Conservation (phyloP, 768 basidiomycete genomes). For the Auriscalpium microsporum region DNA sequence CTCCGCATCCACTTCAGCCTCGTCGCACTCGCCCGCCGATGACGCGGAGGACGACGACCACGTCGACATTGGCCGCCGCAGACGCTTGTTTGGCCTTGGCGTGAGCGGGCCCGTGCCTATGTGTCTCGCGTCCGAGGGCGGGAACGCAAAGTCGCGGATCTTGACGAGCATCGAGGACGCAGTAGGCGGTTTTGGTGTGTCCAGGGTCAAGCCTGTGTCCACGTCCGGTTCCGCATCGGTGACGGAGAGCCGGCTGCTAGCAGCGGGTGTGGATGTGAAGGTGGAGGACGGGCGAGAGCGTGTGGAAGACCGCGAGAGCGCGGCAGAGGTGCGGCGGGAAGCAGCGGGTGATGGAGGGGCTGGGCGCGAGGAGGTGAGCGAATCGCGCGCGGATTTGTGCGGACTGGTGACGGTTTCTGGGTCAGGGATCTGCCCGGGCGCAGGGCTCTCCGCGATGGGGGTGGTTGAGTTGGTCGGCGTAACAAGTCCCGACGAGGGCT, state of each 20-base stretch:
- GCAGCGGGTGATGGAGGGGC: constrained; percentile 53
- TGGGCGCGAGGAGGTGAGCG: constrained; percentile 42
- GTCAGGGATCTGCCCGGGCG: constrained; percentile 9
- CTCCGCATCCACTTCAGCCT: constrained; percentile 22
- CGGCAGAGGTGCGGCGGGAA: constrained; percentile 36
- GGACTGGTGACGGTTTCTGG: constrained; percentile 25
- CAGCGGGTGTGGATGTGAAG: constrained; percentile 28
- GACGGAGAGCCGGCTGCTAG: background rate
- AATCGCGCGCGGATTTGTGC: constrained; percentile 17
- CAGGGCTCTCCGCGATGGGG: constrained; percentile 3
- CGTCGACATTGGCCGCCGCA: constrained; percentile 20
- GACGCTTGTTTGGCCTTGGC: constrained; percentile 30
- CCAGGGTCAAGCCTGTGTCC: constrained; percentile 6
- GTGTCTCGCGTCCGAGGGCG: constrained; percentile 35
- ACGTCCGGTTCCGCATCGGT: constrained; percentile 5
- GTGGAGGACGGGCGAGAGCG: constrained; percentile 29
- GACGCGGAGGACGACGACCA: constrained; percentile 19
- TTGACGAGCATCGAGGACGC: constrained; percentile 25
- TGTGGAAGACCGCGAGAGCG: constrained; percentile 28
- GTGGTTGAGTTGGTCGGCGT: background rate
- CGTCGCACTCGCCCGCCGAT: constrained; percentile 16
- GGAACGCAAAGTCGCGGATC: constrained; percentile 45
- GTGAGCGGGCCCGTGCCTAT: constrained; percentile 32
- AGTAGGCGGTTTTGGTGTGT: background rate
- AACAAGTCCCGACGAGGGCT: no score